Base-by-base conservation (phyloP, 345 rosid species). In the Draba incana region DNA sequence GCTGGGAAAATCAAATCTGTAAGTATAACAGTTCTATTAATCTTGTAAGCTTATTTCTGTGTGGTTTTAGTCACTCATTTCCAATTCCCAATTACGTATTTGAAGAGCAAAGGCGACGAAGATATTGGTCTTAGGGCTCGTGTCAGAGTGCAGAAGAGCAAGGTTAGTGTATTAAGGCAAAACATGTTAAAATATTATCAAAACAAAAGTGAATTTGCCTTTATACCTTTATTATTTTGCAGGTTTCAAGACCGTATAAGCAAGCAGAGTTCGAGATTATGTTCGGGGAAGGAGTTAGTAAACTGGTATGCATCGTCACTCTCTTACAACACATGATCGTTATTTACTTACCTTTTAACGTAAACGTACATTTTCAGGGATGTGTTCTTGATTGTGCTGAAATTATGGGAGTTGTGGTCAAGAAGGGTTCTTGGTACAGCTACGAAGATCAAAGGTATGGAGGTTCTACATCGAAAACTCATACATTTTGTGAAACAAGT, bases 1-100 rank as follows among this genome's bases (percentile, higher is more conserved):
- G 85, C 86, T 23, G 98, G 98, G 84, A 93, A 93, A 94, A 85
- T 93, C 62, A 93, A 93, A 78, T 93, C 97, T 80, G 98, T 93
- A 83, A 84, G 96, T 27, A 76, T 57, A 39, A 20, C 20, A 45
- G 15, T 76, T 55, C 47, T 62, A 38, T 64, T 44, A 58, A 13
- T 12, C 5, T 52, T 60, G 38, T 46, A 30, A 20, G 39, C 31
- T 55, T 38, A 4, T 57, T 13, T 33, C 1, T 9, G 1, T 72
- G 59, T 49, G 35, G 33, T 74, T 62, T 75, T 75, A 38, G 8
- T 73, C 38, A 33, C 44, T 61, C 49, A 14, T 42, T 39, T 39
- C 66, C 7, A 61, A 57, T 30, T 12, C 7, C 2, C 11, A 23
- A 8, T 15, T 64, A 20, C 77, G 16, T 46, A 2, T 25, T 8